Conservation (phyloP, 805 yeast genomes). For the Lipomyces starkeyi region DNA sequence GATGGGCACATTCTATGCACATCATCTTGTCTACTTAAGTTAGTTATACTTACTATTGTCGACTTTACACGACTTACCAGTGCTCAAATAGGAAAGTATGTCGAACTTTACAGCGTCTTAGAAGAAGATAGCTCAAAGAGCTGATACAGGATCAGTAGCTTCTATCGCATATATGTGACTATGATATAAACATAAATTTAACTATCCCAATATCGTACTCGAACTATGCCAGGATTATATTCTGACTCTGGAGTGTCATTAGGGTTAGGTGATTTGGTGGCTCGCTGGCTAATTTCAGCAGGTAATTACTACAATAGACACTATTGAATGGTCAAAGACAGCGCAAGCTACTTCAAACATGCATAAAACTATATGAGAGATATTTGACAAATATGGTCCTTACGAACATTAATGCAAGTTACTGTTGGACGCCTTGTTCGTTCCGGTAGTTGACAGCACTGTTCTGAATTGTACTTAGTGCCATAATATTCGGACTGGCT, state of each 20-base stretch:
- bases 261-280: no score
- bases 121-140: not conserved
- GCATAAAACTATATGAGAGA: no score
- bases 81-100: no score
- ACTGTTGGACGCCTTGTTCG: not conserved
- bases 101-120: not conserved
- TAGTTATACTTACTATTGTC: not conserved
- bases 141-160: not conserved
- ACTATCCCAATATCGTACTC: not conserved
- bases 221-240: no score
- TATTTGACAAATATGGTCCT: not conserved
- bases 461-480: not conserved
- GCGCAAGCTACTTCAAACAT: no score
- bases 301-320: no score
- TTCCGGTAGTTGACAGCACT: not conserved
- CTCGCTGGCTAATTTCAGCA: no score
- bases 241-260: no score
- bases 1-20: slow-evolving; percentile 84
- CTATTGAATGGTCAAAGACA: no score
- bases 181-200: not conserved
- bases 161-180: not conserved
- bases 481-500: not conserved
- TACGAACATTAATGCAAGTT: not conserved
- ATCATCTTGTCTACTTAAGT: slow-evolving; percentile 60
- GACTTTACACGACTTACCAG: no score